Evolutionary conservation across 2,329 filamentous ascomycete species (phyloP).

Genomic region (Dactylonectria macrodidyma): DNA sequence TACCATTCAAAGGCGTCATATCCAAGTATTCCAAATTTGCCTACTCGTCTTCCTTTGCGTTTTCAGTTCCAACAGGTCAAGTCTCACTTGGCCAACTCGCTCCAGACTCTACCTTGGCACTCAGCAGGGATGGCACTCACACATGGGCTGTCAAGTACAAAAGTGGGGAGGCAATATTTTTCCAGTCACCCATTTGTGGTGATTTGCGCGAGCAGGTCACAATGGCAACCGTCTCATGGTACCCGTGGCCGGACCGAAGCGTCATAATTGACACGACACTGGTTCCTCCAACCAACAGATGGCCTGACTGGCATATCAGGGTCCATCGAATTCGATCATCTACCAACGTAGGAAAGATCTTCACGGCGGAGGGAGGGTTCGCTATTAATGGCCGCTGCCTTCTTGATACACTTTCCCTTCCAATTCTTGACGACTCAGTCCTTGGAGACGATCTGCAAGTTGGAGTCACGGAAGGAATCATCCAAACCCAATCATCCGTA

Average conservation of each 20-base stretch:
- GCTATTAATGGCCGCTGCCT: constrained; percentile 15
- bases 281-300: constrained; percentile 40
- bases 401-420: background rate
- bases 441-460: background rate
- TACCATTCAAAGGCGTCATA: constrained; percentile 15
- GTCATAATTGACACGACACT: constrained; percentile 39
- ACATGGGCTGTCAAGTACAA: constrained; percentile 44
- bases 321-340: constrained; percentile 32
- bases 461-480: constrained; percentile 2
- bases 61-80: constrained; percentile 54
- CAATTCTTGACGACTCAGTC: too few species aligned
- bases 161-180: constrained; percentile 29
- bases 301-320: constrained; percentile 47
- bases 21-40: constrained; percentile 62
- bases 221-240: constrained; percentile 34
- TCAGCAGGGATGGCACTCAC: constrained; percentile 45
- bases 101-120: constrained; percentile 43
- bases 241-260: constrained; percentile 42
- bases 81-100: constrained; percentile 37
- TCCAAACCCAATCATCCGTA: background rate
- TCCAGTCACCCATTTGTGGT: background rate
- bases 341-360: background rate
- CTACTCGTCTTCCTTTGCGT: constrained; percentile 61
- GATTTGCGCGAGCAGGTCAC: constrained; percentile 8
- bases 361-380: constrained; percentile 23